Base-by-base conservation (phyloP, 78 protist genomes). In the Chrysochromulina parva region DNA sequence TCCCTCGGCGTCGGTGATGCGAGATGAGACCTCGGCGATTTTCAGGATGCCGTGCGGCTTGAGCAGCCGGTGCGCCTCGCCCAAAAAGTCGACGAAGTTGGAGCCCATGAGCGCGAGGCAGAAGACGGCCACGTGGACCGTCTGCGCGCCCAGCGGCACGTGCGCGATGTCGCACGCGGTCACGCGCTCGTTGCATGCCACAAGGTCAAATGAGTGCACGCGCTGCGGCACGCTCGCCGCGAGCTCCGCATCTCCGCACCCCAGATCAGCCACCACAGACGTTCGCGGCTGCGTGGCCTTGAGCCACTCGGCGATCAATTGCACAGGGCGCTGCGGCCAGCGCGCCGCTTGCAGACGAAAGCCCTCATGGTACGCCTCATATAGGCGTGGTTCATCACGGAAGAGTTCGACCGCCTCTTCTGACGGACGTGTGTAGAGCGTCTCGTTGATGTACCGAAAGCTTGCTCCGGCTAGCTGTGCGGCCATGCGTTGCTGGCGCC, bases 21-120 rank as follows among this genome's bases (percentile, higher is more conserved):
- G 82, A 3, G 91, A 87, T 17, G 13, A 2, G 19, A 92, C 94
- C 85, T 88, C 91, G 3, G 90, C 94, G 47, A 92, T 66, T 6
- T 22, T 11, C 2, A 92, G 66, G 16, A 0, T 5, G 16, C 94
- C 94, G 62, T n/a, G 14, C 2, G 74, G 59, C 82, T 69, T 78
- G 74, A 93, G 69, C n/a, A 90, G 3, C 48, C 95, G 53, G 60
- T 55, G 50, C 69, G 93, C 95, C 69, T 93, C 95, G 26, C 20
- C 16, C 19, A 93, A 67, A 20, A 90, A 93, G 38, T 93, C 91
- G 13, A 74, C 87, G 66, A 58, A 65, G 82, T 90, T 93, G 16
- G 90, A 65, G 47, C 94, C 95, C 95, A 93, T 93, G 14, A 93
- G 74, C 24, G 95, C 74, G 58, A 93, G 90, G 69, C 90, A 93